These are phyloP conservation scores for Pythium oligandrum DNA, from an alignment of 352 stramenopile species.

Conservation along the genomic window DNA sequence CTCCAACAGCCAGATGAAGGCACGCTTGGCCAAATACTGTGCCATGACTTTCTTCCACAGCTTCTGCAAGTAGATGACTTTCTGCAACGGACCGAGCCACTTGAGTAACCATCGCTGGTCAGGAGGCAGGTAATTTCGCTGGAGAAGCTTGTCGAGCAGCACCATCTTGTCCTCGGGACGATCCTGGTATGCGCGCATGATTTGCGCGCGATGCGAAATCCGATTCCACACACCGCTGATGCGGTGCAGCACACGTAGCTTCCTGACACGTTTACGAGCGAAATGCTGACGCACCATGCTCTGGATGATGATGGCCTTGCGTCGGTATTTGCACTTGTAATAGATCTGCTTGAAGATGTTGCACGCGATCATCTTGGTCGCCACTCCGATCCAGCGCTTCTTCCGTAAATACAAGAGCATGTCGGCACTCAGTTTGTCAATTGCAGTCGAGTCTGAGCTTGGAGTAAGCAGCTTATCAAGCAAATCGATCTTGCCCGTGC, in stretches of 20 bases:
- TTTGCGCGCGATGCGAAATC: slow-evolving; percentile 60
- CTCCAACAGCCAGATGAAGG: slow-evolving; percentile 76
- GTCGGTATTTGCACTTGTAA: slow-evolving; percentile 59
- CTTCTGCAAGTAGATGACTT: slow-evolving; percentile 83
- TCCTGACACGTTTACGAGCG: slow-evolving; percentile 62
- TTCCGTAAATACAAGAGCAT: slow-evolving; percentile 67
- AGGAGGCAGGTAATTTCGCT: slow-evolving; percentile 51
- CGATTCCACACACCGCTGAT: slow-evolving; percentile 64
- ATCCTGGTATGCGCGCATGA: slow-evolving; percentile 75
- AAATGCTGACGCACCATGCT: slow-evolving; percentile 73
- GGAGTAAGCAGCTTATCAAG: slow-evolving; percentile 73
- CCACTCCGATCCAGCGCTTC: slow-evolving; percentile 73
- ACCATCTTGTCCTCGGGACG: slow-evolving; percentile 82
- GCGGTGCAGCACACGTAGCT: slow-evolving; percentile 47
- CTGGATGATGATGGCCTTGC: slow-evolving; percentile 72
- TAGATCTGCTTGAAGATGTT: slow-evolving; percentile 73
- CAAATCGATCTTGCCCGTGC: slow-evolving; percentile 81
- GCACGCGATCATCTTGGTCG: slow-evolving; percentile 65
- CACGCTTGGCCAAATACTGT: slow-evolving; percentile 70
- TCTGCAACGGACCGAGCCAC: slow-evolving; percentile 76
- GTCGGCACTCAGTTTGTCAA: slow-evolving; percentile 25
- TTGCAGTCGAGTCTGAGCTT: slow-evolving; percentile 16
- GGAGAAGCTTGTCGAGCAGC: slow-evolving; percentile 69
- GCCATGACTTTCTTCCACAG: slow-evolving; percentile 77
- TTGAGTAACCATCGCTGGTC: slow-evolving; percentile 79